Evolutionary conservation across 73 alveolate species (phyloP), one percentile per base, ranked within the genome.

Genomic region (Loxodes magnus): DNA sequence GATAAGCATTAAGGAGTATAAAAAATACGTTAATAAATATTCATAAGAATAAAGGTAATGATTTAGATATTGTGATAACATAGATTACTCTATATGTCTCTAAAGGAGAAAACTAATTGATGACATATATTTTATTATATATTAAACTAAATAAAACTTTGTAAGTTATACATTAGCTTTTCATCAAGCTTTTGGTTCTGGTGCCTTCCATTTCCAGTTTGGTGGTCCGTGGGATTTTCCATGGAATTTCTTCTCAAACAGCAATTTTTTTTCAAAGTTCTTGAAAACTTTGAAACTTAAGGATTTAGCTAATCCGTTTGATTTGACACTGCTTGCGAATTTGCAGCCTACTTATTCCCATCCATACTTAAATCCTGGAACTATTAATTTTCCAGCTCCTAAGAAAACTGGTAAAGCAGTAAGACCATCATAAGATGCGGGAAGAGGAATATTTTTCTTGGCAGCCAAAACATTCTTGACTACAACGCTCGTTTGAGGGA

Each of bases 301-400:
- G 9, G 59, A 7, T 2, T 46, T 37, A n/a, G 22, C 27, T 12
- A 46, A 17, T 0, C 53, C 53, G 5, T n/a, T n/a, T n/a, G 36
- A 7, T 2, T 12, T 9, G 9, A 24, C 26, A 24, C 27, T 24
- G 7, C n/a, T 9, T 7, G 59, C 39, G n/a, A 46, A 9, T 16
- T 2, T 16, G 26, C 43, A 25, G 39, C n/a, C 7, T 10, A 46
- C 59, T 9, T 9, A 20, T 19, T 46, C 59, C 39, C 59, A 17
- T 7, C 59, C 59, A 46, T 46, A 46, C n/a, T n/a, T 24, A 24
- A 46, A 46, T 10, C 59, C 59, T 16, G 59, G 59, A 37, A 46
- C 27, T 1, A 46, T 46, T 4, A 46, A 24, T 22, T 46, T 46
- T 25, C 27, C 43, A 37, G n/a, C 7, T 14, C 34, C 59, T n/a